Percentiles rank a stretch among this genome's conserved stretches.
Evolutionary conservation across 2,329 filamentous ascomycete species (phyloP).

Genomic region (Colletotrichum sp.): DNA sequence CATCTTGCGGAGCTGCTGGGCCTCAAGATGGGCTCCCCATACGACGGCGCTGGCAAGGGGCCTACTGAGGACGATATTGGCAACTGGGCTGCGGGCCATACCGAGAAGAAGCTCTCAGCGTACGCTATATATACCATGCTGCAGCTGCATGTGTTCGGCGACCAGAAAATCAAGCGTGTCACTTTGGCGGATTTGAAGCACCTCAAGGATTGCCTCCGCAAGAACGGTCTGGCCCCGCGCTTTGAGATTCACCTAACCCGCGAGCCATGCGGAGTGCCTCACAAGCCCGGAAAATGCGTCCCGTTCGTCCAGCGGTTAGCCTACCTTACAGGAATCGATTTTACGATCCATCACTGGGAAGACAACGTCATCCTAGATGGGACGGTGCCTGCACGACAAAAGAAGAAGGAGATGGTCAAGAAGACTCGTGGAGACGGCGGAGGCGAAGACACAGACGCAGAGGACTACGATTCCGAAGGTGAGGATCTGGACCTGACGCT

Average conservation of each 20-base stretch:
- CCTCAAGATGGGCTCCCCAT: constrained; percentile 31
- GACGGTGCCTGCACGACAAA: not conserved
- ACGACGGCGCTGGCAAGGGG: constrained; percentile 25
- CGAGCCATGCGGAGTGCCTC: not conserved
- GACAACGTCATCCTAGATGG: not conserved
- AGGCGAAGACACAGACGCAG: not conserved
- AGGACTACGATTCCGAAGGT: not conserved
- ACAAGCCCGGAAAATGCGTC: not conserved
- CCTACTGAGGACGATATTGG: not conserved
- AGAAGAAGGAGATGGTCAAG: not conserved
- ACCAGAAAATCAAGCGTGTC: not conserved
- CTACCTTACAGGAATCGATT: not conserved
- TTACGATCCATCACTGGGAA: not conserved
- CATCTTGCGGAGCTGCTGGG: constrained; percentile 31
- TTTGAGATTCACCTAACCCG: constrained; percentile 3
- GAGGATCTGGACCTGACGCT: not conserved
- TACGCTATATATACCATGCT: constrained; percentile 35
- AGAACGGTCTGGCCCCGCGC: fast-evolving
- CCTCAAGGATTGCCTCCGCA: not conserved
- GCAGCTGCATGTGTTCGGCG: not conserved
- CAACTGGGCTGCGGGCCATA: constrained; percentile 34
- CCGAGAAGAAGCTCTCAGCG: constrained; percentile 44
- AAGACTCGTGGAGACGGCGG: not conserved
- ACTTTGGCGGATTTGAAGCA: not conserved
- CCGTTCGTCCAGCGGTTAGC: not conserved